Conservation (phyloP, 306 rosid species). For the cucumber (Cucumis sativus) region Cucumber_9930_V3 NC_026655.2:30367501-30368000, state of each 20-base stretch:
- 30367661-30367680: constrained; percentile 90
- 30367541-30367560: not conserved
- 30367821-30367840: constrained; percentile 88
- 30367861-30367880: constrained; percentile 30
- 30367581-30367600: not conserved
- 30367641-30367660: constrained; percentile 78
- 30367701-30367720: constrained; percentile 94
- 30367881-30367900: constrained; percentile 25
- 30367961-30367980: not conserved
- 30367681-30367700: constrained; percentile 90
- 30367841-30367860: constrained; percentile 31
- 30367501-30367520: not conserved
- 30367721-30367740: constrained; percentile 99
- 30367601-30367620: constrained; percentile 8
- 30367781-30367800: constrained; percentile 71
- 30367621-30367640: constrained; percentile 66
- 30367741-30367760: constrained; percentile 94
- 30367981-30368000: not conserved
- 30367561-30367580: not conserved
- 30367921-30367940: constrained; percentile 26
- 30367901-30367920: constrained; percentile 40
- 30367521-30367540: not conserved
- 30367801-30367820: constrained; percentile 42
- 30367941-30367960: not conserved
- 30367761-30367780: constrained; percentile 59